Conservation (phyloP, 768 basidiomycete species). For the Naganishia vishniacii region DNA sequence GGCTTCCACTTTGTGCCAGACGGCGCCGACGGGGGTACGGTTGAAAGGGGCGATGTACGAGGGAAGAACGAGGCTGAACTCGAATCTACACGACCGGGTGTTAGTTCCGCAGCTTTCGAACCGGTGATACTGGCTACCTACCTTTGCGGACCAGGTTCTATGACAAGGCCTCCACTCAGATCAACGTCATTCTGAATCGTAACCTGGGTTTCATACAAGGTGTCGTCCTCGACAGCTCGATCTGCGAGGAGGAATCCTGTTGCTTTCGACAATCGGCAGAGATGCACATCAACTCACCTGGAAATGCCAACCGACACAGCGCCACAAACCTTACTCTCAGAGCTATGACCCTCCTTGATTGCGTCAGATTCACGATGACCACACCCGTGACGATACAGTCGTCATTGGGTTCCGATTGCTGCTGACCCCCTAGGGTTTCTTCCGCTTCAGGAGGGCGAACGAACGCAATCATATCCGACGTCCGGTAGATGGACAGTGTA, state of each 20-base stretch:
- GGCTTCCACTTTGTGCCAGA: constrained; percentile 27
- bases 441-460: constrained; percentile 17
- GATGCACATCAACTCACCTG: constrained; percentile 8
- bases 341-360: constrained; percentile 20
- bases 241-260: not conserved
- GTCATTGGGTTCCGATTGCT: constrained; percentile 15
- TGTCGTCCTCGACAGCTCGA: constrained; percentile 23
- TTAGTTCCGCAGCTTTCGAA: not conserved
- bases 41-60: constrained; percentile 27
- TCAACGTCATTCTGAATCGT: constrained; percentile 12
- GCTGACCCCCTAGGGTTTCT: not conserved
- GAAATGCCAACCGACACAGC: constrained; percentile 24
- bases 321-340: constrained; percentile 21
- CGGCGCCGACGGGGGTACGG: constrained; percentile 23
- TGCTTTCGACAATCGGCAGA: no score
- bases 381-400: constrained; percentile 27
- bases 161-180: constrained; percentile 4
- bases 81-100: constrained; percentile 18
- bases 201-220: constrained; percentile 23
- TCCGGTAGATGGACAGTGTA: constrained; percentile 26
- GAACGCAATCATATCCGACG: constrained; percentile 26
- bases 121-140: not conserved
- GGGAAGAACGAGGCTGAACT: constrained; percentile 28
- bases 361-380: constrained; percentile 26
- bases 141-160: constrained; percentile 27